Evolutionary conservation across 495 filamentous ascomycete species (phyloP).

Genomic region (Letharia lupina): DNA sequence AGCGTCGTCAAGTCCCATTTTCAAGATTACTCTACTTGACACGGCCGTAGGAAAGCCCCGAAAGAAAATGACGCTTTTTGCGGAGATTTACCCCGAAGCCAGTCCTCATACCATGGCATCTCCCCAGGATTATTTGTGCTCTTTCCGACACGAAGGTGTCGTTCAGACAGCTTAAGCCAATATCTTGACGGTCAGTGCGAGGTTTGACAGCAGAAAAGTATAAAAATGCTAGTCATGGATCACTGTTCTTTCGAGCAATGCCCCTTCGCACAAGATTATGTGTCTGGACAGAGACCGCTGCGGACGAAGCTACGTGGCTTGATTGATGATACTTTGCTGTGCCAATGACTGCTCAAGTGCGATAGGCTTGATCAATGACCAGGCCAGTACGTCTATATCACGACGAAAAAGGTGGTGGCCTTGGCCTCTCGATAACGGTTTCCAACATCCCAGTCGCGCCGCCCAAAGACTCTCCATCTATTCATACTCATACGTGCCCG

Average conservation of each 20-base stretch:
- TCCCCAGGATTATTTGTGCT: background rate
- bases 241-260: background rate
- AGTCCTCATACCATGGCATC: background rate
- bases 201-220: background rate
- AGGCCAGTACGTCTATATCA: conserved; percentile 52
- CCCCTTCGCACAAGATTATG: background rate
- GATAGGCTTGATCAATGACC: conserved; percentile 35
- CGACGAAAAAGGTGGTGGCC: conserved; percentile 53
- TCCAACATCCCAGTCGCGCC: conserved; percentile 33
- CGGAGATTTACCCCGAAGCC: background rate
- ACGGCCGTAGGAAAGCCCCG: background rate
- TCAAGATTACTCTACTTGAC: no score
- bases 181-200: background rate
- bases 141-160: background rate
- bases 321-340: background rate
- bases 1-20: background rate
- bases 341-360: conserved; percentile 53
- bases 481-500: conserved; percentile 44
- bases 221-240: background rate
- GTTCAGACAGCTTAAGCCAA: background rate
- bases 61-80: background rate
- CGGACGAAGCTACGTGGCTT: background rate
- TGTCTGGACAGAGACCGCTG: background rate
- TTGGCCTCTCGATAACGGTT: conserved; percentile 74
- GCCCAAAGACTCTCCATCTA: conserved; percentile 36